Evolutionary conservation across 345 rosid species (phyloP).

Genomic region (Clarkia xantiana): DNA sequence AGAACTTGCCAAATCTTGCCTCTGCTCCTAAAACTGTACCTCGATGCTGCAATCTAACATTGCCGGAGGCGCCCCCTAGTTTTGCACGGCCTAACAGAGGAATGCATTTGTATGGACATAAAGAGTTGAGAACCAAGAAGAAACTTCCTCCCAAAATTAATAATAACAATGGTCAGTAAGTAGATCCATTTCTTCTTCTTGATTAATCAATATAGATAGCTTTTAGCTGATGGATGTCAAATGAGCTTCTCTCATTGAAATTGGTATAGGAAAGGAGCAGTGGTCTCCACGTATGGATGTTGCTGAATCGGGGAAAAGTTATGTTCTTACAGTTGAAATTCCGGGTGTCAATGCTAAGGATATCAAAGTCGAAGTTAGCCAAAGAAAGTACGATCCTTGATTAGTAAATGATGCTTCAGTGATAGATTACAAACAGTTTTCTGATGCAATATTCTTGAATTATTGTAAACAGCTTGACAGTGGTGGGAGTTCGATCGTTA

Average conservation of each 20-base stretch:
- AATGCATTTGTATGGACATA: slow-evolving; percentile 3
- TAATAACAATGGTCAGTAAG: slow-evolving; percentile 12
- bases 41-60: slow-evolving; percentile 11
- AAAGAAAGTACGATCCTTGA: slow-evolving; percentile 24
- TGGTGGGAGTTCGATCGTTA: slow-evolving; percentile 33
- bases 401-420: too few species aligned
- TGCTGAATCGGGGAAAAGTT: slow-evolving; percentile 31
- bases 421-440: too few species aligned
- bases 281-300: slow-evolving; percentile 64
- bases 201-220: not conserved
- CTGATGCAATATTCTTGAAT: not conserved
- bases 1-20: slow-evolving; percentile 5
- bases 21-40: slow-evolving; percentile 6
- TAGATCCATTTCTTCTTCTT: not conserved
- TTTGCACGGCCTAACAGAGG: slow-evolving; percentile 30
- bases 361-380: slow-evolving; percentile 62
- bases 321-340: slow-evolving; percentile 47
- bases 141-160: slow-evolving; percentile 4
- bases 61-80: slow-evolving; percentile 14
- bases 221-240: not conserved
- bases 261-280: slow-evolving; percentile 25
- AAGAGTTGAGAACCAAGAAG: slow-evolving; percentile 7
- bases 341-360: slow-evolving; percentile 54
- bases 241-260: not conserved
- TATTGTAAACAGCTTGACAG: slow-evolving; percentile 34